A percentile compares a stretch with the other conserved stretches of the same genome.
Evolutionary conservation across 2,329 filamentous ascomycete genomes (phyloP).

Genomic region (Dryadomyces sulphureus): DNA sequence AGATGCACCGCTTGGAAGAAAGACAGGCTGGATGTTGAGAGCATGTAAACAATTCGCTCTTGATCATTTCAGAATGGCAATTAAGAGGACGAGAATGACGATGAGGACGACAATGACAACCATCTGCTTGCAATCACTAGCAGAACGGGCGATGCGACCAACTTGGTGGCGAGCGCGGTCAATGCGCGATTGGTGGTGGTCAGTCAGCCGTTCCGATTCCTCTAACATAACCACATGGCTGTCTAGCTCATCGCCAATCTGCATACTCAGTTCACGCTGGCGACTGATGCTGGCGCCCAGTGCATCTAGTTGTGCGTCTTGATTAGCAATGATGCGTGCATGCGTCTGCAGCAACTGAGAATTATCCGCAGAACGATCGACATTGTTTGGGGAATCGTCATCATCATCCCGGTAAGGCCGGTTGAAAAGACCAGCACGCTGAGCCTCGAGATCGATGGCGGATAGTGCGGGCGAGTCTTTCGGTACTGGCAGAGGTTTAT

Average conservation of each 20-base stretch:
- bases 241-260: conserved; percentile 92
- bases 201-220: conserved; percentile 70
- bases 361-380: conserved; percentile 37
- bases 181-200: conserved; percentile 64
- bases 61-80: conserved; percentile 59
- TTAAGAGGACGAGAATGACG: conserved; percentile 66
- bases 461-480: conserved; percentile 23
- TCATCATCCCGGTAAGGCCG: conserved; percentile 58
- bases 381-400: conserved; percentile 28
- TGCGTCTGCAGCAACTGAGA: conserved; percentile 81
- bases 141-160: conserved; percentile 55
- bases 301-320: conserved; percentile 84
- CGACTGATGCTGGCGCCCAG: conserved; percentile 76
- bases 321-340: conserved; percentile 63
- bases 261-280: conserved; percentile 84
- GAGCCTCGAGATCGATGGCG: conserved; percentile 29
- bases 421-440: conserved; percentile 23
- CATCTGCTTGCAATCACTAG: conserved; percentile 79
- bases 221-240: conserved; percentile 79
- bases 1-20: not conserved
- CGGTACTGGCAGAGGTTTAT: conserved; percentile 31
- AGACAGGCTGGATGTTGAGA: not conserved
- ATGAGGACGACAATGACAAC: conserved; percentile 69
- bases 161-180: conserved; percentile 61
- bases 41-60: not conserved